A percentile compares a stretch with the other conserved stretches of the same genome.
phyloP scores from a whole-genome alignment of 1,284 basidiomycete species.

The Tilletia horrida region DNA sequence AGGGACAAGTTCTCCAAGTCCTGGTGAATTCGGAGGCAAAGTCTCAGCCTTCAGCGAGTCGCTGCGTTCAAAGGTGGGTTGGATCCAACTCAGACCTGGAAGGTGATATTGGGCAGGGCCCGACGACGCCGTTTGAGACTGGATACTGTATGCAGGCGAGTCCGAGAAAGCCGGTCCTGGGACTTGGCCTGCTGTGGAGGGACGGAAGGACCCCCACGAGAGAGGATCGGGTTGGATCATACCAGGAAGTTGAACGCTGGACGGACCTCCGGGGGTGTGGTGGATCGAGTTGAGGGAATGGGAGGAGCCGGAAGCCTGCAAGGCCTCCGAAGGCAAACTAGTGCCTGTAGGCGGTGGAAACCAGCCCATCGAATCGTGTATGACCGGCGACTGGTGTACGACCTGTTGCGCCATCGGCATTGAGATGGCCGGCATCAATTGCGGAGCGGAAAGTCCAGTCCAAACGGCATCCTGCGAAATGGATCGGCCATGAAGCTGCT shows the following conservation, averaged over 20 bases:
- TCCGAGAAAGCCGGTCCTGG: background rate
- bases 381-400: background rate
- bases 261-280: background rate
- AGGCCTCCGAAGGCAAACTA: background rate
- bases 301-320: background rate
- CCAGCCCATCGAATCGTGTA: constrained; percentile 1
- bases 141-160: background rate
- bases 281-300: background rate
- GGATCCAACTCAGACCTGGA: background rate
- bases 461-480: constrained; percentile 4
- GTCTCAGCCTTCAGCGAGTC: constrained; percentile 9
- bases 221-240: background rate
- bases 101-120: background rate
- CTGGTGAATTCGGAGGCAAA: constrained; percentile 7
- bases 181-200: background rate
- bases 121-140: background rate
- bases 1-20: background rate
- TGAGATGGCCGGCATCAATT: constrained; percentile 15
- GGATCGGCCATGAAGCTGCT: background rate
- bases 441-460: background rate
- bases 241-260: background rate
- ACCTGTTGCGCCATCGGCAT: background rate
- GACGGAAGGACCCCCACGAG: background rate
- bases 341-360: background rate
- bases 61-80: background rate